Conservation (phyloP, 2,329 filamentous ascomycete genomes). For the Lachnum nothofagi region DNA sequence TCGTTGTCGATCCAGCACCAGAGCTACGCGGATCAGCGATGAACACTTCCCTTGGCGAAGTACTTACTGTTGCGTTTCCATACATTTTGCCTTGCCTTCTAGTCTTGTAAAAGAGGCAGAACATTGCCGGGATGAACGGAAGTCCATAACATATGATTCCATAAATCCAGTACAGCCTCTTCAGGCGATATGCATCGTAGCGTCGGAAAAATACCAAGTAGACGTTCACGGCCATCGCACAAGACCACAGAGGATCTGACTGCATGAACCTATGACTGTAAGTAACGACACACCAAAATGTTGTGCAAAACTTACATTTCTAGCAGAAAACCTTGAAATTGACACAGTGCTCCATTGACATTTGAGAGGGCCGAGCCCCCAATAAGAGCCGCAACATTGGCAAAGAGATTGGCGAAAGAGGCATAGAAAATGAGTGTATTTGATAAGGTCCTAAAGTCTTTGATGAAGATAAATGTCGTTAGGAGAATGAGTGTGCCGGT, state of each 20-base stretch:
- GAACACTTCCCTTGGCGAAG: background rate
- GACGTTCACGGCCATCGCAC: conserved; percentile 58
- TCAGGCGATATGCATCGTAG: conserved; percentile 47
- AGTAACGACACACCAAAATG: conserved; percentile 34
- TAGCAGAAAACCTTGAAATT: conserved; percentile 75
- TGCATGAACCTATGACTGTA: conserved; percentile 56
- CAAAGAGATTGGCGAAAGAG: conserved; percentile 55
- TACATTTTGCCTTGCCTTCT: conserved; percentile 29
- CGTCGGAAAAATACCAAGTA: conserved; percentile 55
- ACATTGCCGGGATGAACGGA: conserved; percentile 49
- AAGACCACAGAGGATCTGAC: conserved; percentile 48
- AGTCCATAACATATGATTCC: conserved; percentile 50
- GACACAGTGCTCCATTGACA: conserved; percentile 41
- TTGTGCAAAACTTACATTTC: conserved; percentile 56
- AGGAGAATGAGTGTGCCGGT: conserved; percentile 67
- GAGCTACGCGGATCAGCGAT: conserved; percentile 53
- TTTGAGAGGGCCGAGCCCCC: conserved; percentile 40
- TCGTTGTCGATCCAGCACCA: conserved; percentile 73
- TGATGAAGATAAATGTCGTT: conserved; percentile 61
- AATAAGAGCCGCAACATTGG: conserved; percentile 53
- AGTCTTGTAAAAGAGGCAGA: conserved; percentile 48
- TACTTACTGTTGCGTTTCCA: conserved; percentile 34
- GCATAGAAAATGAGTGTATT: conserved; percentile 62
- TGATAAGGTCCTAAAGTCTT: conserved; percentile 72
- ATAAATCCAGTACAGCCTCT: conserved; percentile 51